phyloP scores from a whole-genome alignment of 2,329 filamentous ascomycete genomes.

The Cercospora sp. region DNA sequence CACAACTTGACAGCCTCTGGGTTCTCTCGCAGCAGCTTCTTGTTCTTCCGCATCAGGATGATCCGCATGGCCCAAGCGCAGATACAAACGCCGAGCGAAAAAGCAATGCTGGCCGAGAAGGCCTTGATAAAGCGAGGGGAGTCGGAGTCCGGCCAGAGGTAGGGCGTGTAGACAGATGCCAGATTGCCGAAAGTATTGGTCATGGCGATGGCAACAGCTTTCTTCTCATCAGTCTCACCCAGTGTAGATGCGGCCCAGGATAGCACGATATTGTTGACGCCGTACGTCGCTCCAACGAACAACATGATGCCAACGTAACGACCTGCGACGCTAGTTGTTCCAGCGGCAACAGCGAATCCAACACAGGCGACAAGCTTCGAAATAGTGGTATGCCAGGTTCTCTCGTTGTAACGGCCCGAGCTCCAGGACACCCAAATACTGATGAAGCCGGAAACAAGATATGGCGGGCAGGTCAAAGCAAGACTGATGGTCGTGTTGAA shows the following conservation, averaged over 20 bases:
- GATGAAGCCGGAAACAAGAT: not conserved
- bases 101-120: slow-evolving; percentile 36
- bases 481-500: not conserved
- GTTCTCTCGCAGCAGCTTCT: slow-evolving; percentile 25
- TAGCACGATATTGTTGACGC: not conserved
- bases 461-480: not conserved
- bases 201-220: slow-evolving; percentile 46
- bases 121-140: slow-evolving; percentile 37
- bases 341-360: not conserved
- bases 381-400: not conserved
- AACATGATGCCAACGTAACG: not conserved
- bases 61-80: slow-evolving; percentile 31
- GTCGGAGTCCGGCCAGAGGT: slow-evolving; percentile 35
- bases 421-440: not conserved
- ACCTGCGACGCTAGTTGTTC: not conserved
- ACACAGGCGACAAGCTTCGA: not conserved
- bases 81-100: slow-evolving; percentile 33
- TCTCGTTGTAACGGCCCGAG: not conserved
- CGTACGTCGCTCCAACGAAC: not conserved
- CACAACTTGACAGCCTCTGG: slow-evolving; percentile 19
- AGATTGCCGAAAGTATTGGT: slow-evolving; percentile 32
- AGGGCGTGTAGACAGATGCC: slow-evolving; percentile 40
- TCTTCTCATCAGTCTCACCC: slow-evolving; percentile 47
- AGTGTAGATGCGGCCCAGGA: slow-evolving; percentile 45
- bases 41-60: slow-evolving; percentile 30